Conservation (phyloP, 805 yeast genomes). For the Teunomyces stri region DNA sequence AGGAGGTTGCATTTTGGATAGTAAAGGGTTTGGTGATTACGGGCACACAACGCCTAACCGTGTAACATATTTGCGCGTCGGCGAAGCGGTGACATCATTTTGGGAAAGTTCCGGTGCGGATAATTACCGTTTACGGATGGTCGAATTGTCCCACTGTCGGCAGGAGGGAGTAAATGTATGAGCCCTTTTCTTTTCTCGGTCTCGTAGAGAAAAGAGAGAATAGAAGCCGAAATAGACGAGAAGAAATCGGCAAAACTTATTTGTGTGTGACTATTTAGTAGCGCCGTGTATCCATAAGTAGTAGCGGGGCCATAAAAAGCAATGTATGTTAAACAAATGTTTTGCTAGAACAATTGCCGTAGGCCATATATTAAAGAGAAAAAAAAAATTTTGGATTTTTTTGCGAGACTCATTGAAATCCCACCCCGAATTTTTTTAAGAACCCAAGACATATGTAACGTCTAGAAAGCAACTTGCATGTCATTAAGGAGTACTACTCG, state of each 20-base stretch:
- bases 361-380: background rate
- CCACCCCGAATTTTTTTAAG: background rate
- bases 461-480: background rate
- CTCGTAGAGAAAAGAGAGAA: background rate
- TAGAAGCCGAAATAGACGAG: background rate
- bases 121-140: background rate
- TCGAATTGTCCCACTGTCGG: background rate
- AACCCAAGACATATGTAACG: background rate
- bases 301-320: background rate
- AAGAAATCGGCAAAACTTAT: background rate
- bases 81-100: background rate
- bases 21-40: background rate
- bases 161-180: background rate
- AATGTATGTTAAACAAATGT: too few relatives aligned
- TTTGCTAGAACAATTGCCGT: too few relatives aligned
- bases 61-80: background rate
- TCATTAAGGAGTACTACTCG: background rate
- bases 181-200: background rate
- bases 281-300: background rate
- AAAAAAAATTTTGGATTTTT: background rate
- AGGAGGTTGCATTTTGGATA: background rate
- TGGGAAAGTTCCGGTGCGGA: background rate
- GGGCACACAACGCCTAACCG: background rate
- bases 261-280: background rate
- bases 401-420: background rate